These are phyloP conservation scores for Areca catechu DNA, from an alignment of 176 grass and related monocot genomes.

Conservation along the genomic window DNA sequence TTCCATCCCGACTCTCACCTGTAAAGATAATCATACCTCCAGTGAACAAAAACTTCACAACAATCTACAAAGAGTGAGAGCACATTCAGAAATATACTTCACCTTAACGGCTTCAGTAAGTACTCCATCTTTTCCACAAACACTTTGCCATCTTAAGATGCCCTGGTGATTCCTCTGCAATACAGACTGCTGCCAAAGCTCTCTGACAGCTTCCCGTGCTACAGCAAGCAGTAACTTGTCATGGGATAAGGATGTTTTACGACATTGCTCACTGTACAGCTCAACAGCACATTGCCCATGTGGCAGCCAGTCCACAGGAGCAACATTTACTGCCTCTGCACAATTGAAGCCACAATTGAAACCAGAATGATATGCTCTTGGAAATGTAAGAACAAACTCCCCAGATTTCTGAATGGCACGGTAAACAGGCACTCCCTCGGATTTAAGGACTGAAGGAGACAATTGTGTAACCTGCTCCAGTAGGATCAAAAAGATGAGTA, in stretches of 20 bases:
- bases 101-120: conserved; percentile 71
- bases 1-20: conserved; percentile 72
- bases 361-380: conserved; percentile 80
- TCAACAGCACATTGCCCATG: conserved; percentile 75
- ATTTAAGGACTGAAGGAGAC: conserved; percentile 85
- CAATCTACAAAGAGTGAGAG: too few species aligned
- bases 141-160: conserved; percentile 34
- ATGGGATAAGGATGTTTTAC: conserved; percentile 82
- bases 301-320: conserved; percentile 83
- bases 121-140: conserved; percentile 56
- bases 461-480: conserved; percentile 84
- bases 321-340: conserved; percentile 90
- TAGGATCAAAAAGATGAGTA: conserved; percentile 12
- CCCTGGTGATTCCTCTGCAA: conserved; percentile 11
- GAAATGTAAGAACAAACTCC: conserved; percentile 83
- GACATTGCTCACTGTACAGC: conserved; percentile 65
- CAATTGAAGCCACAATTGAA: conserved; percentile 99
- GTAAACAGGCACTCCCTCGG: conserved; percentile 75
- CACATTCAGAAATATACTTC: not conserved
- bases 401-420: conserved; percentile 61
- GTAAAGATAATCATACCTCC: not conserved
- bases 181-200: conserved; percentile 28
- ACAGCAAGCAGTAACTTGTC: conserved; percentile 68
- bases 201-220: conserved; percentile 57
- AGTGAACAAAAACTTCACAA: too few species aligned